These are phyloP conservation scores for Mangifera indica DNA, from an alignment of 345 rosid species.

Conservation along the genomic window DNA sequence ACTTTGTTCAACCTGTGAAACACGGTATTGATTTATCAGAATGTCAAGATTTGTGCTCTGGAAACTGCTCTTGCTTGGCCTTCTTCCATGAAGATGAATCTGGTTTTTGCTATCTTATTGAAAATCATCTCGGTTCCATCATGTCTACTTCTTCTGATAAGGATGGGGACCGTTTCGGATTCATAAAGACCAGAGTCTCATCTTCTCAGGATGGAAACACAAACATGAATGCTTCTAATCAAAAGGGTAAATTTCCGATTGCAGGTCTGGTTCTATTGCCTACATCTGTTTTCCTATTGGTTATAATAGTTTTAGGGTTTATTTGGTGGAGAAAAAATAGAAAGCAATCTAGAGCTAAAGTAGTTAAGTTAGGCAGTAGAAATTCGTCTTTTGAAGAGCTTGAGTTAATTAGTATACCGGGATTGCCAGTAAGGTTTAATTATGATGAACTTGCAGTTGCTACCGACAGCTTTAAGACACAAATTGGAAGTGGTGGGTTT, in stretches of 20 bases:
- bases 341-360: background rate
- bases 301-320: background rate
- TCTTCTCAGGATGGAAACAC: background rate
- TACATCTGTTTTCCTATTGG: slow-evolving; percentile 7
- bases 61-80: slow-evolving; percentile 23
- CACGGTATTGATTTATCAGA: background rate
- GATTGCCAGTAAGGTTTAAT: slow-evolving; percentile 17
- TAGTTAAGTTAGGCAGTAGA: background rate
- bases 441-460: slow-evolving; percentile 16
- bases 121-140: slow-evolving; percentile 18
- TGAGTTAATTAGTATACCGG: slow-evolving; percentile 13
- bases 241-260: background rate
- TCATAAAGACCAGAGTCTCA: slow-evolving; percentile 9
- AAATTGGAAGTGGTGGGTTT: slow-evolving; percentile 31
- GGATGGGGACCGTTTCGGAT: slow-evolving; percentile 11
- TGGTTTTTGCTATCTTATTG: slow-evolving; percentile 18
- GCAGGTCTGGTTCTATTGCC: slow-evolving; percentile 22
- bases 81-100: slow-evolving; percentile 5
- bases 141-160: background rate
- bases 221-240: background rate
- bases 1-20: slow-evolving; percentile 14
- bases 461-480: slow-evolving; percentile 17
- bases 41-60: slow-evolving; percentile 19
- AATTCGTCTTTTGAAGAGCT: slow-evolving; percentile 14
- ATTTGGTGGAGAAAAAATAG: slow-evolving; percentile 4